Evolutionary conservation across 352 stramenopile species (phyloP), one percentile per base, ranked within the genome.

Genomic region (Phytopythium boreale): DNA sequence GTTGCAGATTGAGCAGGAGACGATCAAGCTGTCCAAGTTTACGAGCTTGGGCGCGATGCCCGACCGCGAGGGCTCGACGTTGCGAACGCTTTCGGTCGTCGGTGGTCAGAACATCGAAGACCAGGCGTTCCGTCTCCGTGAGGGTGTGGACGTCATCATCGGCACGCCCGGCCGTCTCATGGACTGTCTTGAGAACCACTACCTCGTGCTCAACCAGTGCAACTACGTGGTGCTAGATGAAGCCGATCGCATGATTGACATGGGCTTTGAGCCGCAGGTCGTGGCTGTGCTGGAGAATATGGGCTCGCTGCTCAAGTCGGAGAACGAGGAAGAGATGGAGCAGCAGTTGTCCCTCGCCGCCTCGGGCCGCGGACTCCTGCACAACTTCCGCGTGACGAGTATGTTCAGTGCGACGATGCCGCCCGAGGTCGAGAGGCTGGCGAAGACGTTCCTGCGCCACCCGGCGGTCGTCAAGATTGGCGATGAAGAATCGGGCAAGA

Each of bases 341-440:
- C 71, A 97, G 74, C 96, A 99, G 77, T 84, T 96, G 6, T 86
- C 69, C 15, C 56, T 93, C 14, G 82, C 72, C 4, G 79, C 77
- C 12, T 60, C 71, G 12, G 41, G 14, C 9, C 36, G 39, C 4
- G 77, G 66, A 15, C 76, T 91, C 22, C 81, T 89, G 43, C 82
- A 92, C 59, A 81, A 83, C n/a, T 81, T 91, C 62, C 85, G 87
- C 52, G 87, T 95, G 24, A 97, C 90, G 50, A 93, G 92, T 24
- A 99, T 99, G 97, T 99, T 99, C 78, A 98, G 91, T 76, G 98
- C 98, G 37, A 99, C 98, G 0, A 99, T 99, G 97, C 95, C 97
- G 17, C 71, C 84, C 1, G 96, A 98, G 63, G 97, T 99, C 9
- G 97, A 99, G 78, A 75, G 85, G 7, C 85, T 99, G n/a, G 97